Evolutionary conservation across 768 basidiomycete genomes (phyloP).

Genomic region (Ramaria rubella): DNA sequence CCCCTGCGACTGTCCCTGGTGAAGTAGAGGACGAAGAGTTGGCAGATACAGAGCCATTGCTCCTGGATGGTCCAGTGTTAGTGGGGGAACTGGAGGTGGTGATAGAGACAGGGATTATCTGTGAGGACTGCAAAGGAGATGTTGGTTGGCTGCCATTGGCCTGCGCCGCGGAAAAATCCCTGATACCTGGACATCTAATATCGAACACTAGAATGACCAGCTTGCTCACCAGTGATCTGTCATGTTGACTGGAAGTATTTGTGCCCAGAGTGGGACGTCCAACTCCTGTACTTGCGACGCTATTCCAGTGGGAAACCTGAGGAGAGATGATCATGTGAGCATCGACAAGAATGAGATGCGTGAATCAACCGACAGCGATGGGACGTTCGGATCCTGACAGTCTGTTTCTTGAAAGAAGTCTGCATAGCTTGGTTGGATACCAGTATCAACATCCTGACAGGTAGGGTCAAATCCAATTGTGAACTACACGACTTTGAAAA

Average conservation of each 20-base stretch:
- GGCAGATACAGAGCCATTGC: background rate
- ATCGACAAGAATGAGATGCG: background rate
- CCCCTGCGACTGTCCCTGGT: background rate
- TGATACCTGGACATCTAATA: background rate
- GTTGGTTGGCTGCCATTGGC: background rate
- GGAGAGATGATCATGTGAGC: background rate
- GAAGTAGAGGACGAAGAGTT: background rate
- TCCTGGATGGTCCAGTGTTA: background rate
- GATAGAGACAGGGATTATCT: too few species aligned
- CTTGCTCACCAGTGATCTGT: background rate
- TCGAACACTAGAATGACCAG: background rate
- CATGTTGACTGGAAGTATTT: background rate
- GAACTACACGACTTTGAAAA: background rate
- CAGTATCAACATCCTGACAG: background rate
- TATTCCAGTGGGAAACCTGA: background rate
- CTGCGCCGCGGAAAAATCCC: background rate
- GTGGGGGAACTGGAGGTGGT: too few species aligned
- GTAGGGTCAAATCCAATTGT: background rate
- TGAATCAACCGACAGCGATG: too few species aligned
- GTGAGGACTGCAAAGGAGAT: background rate
- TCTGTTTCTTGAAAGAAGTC: background rate
- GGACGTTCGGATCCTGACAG: background rate
- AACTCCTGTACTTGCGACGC: background rate
- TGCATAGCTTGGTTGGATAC: background rate
- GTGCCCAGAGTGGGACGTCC: background rate